These are phyloP conservation scores for Coelastrella sp. DNA, from an alignment of 139 green algal species.

Conservation along the genomic window DNA sequence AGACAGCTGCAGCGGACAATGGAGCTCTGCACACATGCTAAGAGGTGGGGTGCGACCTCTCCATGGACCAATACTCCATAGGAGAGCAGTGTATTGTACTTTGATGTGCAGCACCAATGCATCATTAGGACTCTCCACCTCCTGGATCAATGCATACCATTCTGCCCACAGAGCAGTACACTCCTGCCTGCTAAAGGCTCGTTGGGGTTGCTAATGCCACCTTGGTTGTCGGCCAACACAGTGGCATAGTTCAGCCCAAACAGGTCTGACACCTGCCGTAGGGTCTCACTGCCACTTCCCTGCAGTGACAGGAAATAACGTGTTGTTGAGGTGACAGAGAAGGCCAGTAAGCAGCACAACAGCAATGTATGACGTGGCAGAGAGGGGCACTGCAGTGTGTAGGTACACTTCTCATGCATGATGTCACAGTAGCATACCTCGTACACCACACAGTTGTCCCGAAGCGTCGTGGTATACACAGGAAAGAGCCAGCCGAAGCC, in stretches of 20 bases:
- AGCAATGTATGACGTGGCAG: no score
- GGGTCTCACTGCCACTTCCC: constrained; percentile 2
- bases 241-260: constrained; percentile 1
- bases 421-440: background rate
- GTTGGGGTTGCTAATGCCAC: background rate
- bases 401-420: no score
- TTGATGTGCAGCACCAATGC: no score
- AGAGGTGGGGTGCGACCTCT: no score
- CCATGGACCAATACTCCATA: no score
- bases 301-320: background rate
- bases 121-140: background rate
- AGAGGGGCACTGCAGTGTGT: no score
- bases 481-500: constrained; percentile 25
- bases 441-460: constrained; percentile 29
- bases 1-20: no score
- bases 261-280: background rate
- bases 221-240: constrained; percentile 35
- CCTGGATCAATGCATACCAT: constrained; percentile 1
- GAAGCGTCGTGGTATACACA: background rate
- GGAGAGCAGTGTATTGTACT: no score
- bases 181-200: constrained; percentile 17
- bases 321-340: background rate
- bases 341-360: background rate
- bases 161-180: background rate
- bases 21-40: no score